Base-by-base conservation (phyloP, 2,329 filamentous ascomycete species). In the Triangularia setosa region DNA sequence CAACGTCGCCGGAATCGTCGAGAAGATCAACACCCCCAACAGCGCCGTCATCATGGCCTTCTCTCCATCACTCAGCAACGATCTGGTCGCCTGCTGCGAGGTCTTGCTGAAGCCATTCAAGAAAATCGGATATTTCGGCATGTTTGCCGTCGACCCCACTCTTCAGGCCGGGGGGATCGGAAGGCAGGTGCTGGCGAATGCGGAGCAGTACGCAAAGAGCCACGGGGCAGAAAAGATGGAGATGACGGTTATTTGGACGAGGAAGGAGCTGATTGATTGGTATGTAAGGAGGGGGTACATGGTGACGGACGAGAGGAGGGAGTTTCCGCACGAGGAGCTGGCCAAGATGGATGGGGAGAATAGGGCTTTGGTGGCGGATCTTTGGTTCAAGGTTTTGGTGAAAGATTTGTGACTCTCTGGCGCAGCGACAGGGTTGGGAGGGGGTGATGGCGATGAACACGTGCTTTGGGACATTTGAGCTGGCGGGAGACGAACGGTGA, bases 91-190 rank as follows among this genome's bases (percentile, higher is more conserved):
- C n/a, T 83, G 80, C 74, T 82, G 79, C 69, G 80, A 82, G 63
- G 64, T 83, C 3, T 65, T 74, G 25, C 71, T 70, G 30, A 72
- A 70, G 18, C 64, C 66, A 25, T 66, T 67, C 27, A 33, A 63
- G 12, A 65, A 74, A 35, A 4, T 52, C 0, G 76, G 75, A 18
- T 80, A 81, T 71, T 81, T 83, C 60, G 80, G 80, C 59, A 75
- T 83, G 35, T 81, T 84, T 21, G 81, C 81, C 48, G 81, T 84
- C 0, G 76, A 79, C 40, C 78, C 79, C 1, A 62, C 62, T 4
- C 67, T 73, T 27, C 81, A 83, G 71, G 77, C 75, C 4, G 77
- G 78, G 14, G 81, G 81, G 0, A 69, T 83, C 54, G 81, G 81
- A 0, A 70, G 75, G 60, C 71, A 70, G 61, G 76, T 82, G 16